Percentiles rank a stretch among this genome's conserved stretches.
phyloP scores from a whole-genome alignment of 2,329 filamentous ascomycete genomes.

The Colletotrichum sp. region DNA sequence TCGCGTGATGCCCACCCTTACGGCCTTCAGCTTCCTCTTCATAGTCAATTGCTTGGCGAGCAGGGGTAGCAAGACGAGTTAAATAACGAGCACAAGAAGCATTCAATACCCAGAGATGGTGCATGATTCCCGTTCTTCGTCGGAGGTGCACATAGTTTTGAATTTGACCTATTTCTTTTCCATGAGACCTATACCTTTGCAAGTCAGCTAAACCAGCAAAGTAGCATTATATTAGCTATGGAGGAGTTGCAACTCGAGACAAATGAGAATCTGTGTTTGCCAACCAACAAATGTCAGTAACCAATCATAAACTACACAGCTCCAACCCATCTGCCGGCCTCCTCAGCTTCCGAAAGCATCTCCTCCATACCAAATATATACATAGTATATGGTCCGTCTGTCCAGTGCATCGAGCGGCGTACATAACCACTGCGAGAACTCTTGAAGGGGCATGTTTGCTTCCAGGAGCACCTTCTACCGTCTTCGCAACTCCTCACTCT shows the following conservation, averaged over 20 bases:
- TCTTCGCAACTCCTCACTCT: neutral
- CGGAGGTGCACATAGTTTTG: neutral
- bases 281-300: rapidly evolving
- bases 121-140: rapidly evolving
- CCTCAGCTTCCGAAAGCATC: neutral
- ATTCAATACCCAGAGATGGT: neutral
- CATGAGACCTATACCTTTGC: neutral
- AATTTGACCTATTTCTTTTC: neutral
- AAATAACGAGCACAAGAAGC: rapidly evolving
- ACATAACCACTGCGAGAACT: rapidly evolving
- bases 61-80: rapidly evolving
- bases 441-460: neutral
- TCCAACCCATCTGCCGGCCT: neutral
- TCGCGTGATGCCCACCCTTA: neutral
- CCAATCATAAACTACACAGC: rapidly evolving
- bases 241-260: neutral
- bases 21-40: neutral
- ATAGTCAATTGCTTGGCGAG: neutral
- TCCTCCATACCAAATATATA: rapidly evolving
- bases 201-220: neutral
- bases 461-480: neutral
- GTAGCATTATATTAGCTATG: rapidly evolving
- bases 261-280: rapidly evolving
- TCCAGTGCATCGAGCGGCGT: rapidly evolving
- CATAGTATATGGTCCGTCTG: neutral